Base-by-base conservation (phyloP, 2,329 filamentous ascomycete genomes). In the Phaeosphaeria sp. region DNA sequence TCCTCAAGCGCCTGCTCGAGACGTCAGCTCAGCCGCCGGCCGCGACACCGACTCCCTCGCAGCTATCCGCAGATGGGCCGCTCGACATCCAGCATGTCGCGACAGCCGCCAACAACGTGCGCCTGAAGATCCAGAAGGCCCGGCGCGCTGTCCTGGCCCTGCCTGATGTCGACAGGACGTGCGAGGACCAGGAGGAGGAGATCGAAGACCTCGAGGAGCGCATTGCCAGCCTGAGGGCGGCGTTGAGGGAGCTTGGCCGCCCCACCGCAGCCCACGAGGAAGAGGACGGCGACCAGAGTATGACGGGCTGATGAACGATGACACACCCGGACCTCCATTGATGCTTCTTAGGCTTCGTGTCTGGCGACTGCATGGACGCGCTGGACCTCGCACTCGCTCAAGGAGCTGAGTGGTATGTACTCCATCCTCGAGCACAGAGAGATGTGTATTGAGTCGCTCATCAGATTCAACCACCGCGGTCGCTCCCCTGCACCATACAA, bases 111-210 rank as follows among this genome's bases (percentile, higher is more conserved):
- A 91, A 92, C 71, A 85, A 86, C 36, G 83, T 97, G 68, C 93
- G 92, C 77, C 89, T 93, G 77, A 91, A 92, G 77, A 86, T 98
- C 57, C 90, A 93, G 75, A 89, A 89, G 65, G 93, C 93, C 49
- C 84, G 91, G 49, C 83, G 82, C 33, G 86, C 88, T 66, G 81
- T 93, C 51, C 82, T 84, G 70, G 80, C 81, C 25, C 76, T 95
- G 65, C 90, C 89, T 9, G 91, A 93, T 77, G 86, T 94, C 73
- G 81, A 86, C 18, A 83, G 91, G 52, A 84, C 81, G 5, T 79
- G 89, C 15, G 83, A 83, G 55, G 89, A 92, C 74, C 91, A 94
- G 79, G 83, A 89, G 66, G 83, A 82, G 15, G 91, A 94, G 81
- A 90, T 93, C 20, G 75, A 69, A 39, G 83, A 87, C 65, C 80